Percentiles rank a stretch among this genome's conserved stretches.
These are phyloP conservation scores for Haplosporangium gracile DNA, from an alignment of 192 early-diverging fungal species.

Conservation along the genomic window DNA sequence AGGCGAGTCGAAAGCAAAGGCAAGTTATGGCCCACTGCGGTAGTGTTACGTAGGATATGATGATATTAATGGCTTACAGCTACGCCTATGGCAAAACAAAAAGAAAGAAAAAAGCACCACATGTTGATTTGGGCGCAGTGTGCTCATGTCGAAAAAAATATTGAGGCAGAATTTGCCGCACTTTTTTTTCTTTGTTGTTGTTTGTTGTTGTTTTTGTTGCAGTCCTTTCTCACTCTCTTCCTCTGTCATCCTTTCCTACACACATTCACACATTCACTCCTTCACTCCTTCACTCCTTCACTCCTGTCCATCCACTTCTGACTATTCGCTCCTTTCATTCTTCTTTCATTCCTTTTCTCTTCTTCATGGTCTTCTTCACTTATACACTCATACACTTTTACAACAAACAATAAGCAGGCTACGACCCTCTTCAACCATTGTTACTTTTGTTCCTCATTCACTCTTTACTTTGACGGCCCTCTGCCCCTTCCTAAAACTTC, in stretches of 20 bases:
- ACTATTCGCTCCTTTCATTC: no score
- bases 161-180: background rate
- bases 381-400: background rate
- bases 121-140: conserved; percentile 2
- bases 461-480: background rate
- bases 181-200: background rate
- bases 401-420: no score
- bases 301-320: no score
- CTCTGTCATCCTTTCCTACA: background rate
- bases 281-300: background rate
- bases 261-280: background rate
- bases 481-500: background rate
- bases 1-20: background rate
- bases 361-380: background rate
- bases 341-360: background rate
- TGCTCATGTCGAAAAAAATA: background rate
- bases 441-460: no score
- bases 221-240: background rate
- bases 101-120: background rate
- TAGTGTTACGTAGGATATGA: background rate
- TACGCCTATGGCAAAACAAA: background rate
- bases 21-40: background rate
- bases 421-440: no score
- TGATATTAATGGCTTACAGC: background rate
- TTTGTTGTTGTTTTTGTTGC: background rate